phyloP scores from a whole-genome alignment of 2,329 filamentous ascomycete genomes.

The Sarocladium brachiariae region DNA sequence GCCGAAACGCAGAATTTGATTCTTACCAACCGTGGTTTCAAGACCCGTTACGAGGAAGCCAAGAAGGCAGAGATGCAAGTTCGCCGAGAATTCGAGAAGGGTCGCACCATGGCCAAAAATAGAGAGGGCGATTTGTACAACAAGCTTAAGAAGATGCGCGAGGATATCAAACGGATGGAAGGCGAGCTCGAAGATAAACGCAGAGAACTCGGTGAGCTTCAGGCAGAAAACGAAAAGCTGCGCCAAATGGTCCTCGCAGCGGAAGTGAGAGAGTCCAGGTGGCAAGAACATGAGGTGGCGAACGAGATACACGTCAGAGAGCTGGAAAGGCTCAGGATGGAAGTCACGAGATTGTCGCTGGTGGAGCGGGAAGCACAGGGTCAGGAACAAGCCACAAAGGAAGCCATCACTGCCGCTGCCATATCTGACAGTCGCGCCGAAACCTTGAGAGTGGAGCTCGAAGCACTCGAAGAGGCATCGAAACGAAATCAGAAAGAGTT shows the following conservation, averaged over 20 bases:
- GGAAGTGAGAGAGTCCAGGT: slow-evolving; percentile 60
- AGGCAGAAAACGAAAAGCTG: slow-evolving; percentile 57
- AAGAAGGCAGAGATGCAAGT: slow-evolving; percentile 64
- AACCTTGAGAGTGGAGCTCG: slow-evolving; percentile 51
- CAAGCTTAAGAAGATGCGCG: slow-evolving; percentile 59
- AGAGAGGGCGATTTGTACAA: slow-evolving; percentile 66
- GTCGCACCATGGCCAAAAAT: slow-evolving; percentile 67
- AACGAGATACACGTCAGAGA: slow-evolving; percentile 56
- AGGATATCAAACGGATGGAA: slow-evolving; percentile 62
- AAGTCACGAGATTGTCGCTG: slow-evolving; percentile 54
- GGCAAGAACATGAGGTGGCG: slow-evolving; percentile 57
- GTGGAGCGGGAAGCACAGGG: slow-evolving; percentile 58
- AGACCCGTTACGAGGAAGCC: slow-evolving; percentile 64
- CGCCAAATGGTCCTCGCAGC: slow-evolving; percentile 58
- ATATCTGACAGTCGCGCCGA: slow-evolving; percentile 53
- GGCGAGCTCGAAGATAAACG: slow-evolving; percentile 50
- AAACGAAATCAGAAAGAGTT: slow-evolving; percentile 36
- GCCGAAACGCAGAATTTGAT: slow-evolving; percentile 78
- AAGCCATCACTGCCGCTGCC: slow-evolving; percentile 49
- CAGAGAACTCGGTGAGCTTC: slow-evolving; percentile 50
- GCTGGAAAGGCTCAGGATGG: slow-evolving; percentile 49
- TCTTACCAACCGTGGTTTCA: slow-evolving; percentile 67
- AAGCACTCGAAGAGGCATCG: slow-evolving; percentile 40
- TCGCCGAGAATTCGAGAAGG: slow-evolving; percentile 65
- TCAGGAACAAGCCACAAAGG: slow-evolving; percentile 53